Conservation (phyloP, 108 stramenopile genomes). For the Skeletonema marinoi region DNA sequence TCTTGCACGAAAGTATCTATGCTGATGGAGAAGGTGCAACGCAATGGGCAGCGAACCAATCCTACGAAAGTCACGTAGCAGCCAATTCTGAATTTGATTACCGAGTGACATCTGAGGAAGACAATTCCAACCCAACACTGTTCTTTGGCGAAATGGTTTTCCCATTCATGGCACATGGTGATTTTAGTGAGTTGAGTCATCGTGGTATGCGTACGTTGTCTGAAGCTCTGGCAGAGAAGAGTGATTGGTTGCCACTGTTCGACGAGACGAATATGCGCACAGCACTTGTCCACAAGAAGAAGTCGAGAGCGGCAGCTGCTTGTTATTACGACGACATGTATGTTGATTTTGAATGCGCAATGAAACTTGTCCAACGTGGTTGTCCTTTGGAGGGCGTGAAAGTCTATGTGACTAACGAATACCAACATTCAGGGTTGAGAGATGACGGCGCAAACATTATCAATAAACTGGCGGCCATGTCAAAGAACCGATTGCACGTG, state of each 20-base stretch:
- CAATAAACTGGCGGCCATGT: conserved; percentile 85
- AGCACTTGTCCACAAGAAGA: conserved; percentile 28
- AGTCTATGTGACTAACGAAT: conserved; percentile 90
- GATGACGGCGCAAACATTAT: conserved; percentile 87
- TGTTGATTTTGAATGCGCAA: conserved; percentile 85
- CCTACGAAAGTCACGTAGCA: conserved; percentile 45
- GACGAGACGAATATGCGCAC: conserved; percentile 62
- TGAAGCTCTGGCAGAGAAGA: conserved; percentile 67
- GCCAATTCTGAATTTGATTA: conserved; percentile 61
- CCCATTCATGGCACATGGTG: conserved; percentile 91
- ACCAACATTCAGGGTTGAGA: conserved; percentile 92
- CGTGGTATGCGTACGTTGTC: conserved; percentile 69
- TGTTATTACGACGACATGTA: conserved; percentile 95
- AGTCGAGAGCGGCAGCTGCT: conserved; percentile 75
- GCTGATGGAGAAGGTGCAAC: conserved; percentile 71
- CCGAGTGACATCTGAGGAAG: conserved; percentile 40
- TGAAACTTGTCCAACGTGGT: conserved; percentile 62
- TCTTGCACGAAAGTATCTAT: conserved; percentile 94
- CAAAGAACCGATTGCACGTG: conserved; percentile 64
- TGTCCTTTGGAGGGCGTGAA: conserved; percentile 75
- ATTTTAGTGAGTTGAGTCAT: conserved; percentile 76
- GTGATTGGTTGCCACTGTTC: conserved; percentile 85
- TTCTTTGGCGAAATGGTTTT: conserved; percentile 96
- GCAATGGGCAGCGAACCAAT: conserved; percentile 81
- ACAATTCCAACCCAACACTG: conserved; percentile 49